Evolutionary conservation across 2,329 filamentous ascomycete species (phyloP).

Genomic region (Aaosphaeria arxii): DNA sequence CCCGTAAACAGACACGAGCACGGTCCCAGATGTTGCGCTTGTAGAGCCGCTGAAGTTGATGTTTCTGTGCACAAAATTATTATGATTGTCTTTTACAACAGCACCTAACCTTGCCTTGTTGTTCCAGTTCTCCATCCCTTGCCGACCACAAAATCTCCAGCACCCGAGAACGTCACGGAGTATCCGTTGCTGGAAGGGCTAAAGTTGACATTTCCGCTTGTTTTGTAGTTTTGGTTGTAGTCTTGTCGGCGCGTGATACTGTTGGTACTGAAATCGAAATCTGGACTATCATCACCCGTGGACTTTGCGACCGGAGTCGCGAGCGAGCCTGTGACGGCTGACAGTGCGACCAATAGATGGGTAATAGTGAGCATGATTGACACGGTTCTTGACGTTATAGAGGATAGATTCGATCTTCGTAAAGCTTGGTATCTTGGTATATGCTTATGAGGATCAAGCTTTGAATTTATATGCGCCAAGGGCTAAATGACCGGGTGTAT

Average conservation of each 20-base stretch:
- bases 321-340: slow-evolving; percentile 31
- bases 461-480: no score
- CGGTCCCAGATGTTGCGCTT: slow-evolving; percentile 17
- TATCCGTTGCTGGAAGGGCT: slow-evolving; percentile 55
- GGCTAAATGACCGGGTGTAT: no score
- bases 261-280: slow-evolving; percentile 15
- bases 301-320: slow-evolving; percentile 34
- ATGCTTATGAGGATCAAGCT: no score
- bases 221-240: slow-evolving; percentile 49
- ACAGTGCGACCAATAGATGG: slow-evolving; percentile 19
- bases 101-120: slow-evolving; percentile 39
- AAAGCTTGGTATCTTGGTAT: no score
- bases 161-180: slow-evolving; percentile 49
- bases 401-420: no score
- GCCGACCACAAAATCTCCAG: slow-evolving; percentile 56
- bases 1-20: slow-evolving; percentile 48
- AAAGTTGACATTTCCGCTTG: slow-evolving; percentile 49
- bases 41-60: slow-evolving; percentile 29
- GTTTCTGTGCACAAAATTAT: slow-evolving; percentile 8
- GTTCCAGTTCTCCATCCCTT: slow-evolving; percentile 58
- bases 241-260: slow-evolving; percentile 32
- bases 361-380: no score
- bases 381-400: no score
- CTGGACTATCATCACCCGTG: slow-evolving; percentile 18
- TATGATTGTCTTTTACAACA: no score